Conservation (phyloP, 495 filamentous ascomycete species). For the Tuber melanosporum region DNA sequence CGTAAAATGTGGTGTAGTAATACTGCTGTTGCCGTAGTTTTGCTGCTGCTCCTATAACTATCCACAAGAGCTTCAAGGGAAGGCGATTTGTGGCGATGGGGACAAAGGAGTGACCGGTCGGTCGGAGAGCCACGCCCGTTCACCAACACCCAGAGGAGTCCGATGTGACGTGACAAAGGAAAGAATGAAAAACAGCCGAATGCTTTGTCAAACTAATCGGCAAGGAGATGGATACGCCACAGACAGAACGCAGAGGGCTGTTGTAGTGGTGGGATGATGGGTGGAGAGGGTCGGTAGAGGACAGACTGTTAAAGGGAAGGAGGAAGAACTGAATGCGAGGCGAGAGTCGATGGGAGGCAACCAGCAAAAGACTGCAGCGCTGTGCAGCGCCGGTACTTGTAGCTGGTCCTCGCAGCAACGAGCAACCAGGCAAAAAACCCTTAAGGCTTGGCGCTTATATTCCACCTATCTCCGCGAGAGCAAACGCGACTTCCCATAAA, state of each 20-base stretch:
- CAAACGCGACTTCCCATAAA: background rate
- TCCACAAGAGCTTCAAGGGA: background rate
- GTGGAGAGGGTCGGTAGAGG: background rate
- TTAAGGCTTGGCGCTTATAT: background rate
- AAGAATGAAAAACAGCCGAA: background rate
- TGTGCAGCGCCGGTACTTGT: background rate
- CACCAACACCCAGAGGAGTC: background rate
- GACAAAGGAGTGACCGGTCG: conserved; percentile 4
- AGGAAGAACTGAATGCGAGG: background rate
- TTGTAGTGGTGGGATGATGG: conserved; percentile 1
- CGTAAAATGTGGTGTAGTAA: background rate
- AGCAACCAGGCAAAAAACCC: background rate
- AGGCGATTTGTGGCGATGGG: background rate
- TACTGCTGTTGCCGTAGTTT: background rate
- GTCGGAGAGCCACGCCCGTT: background rate
- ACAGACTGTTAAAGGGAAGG: background rate
- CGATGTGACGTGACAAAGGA: conserved; percentile 5
- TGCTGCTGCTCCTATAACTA: background rate
- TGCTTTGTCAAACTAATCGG: background rate
- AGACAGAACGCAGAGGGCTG: background rate
- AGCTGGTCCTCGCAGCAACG: background rate
- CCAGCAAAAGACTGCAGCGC: background rate
- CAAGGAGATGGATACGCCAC: background rate
- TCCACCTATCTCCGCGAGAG: background rate
- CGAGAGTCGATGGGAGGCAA: background rate